Conservation (phyloP, 164 flowering plant genomes). For the Chimonanthus praecox region DNA sequence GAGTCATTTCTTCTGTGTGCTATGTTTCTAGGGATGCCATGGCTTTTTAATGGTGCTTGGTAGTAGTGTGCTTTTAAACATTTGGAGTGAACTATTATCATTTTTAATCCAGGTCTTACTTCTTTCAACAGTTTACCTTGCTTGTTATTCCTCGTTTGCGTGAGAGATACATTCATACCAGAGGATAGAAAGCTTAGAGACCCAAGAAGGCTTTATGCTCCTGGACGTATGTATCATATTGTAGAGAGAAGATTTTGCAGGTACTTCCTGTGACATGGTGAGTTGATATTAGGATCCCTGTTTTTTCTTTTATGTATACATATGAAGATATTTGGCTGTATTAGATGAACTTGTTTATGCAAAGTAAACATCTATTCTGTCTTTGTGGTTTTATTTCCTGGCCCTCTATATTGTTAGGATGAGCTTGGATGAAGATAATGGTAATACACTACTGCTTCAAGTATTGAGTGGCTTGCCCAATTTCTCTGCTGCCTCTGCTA, state of each 20-base stretch:
- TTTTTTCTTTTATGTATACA: not conserved
- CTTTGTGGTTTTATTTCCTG: too few species aligned
- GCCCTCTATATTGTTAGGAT: too few species aligned
- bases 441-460: too few species aligned
- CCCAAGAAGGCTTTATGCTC: conserved; percentile 91
- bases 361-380: too few species aligned
- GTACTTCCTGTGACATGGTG: conserved; percentile 26
- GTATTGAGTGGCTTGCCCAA: too few species aligned
- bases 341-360: too few species aligned
- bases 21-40: not conserved
- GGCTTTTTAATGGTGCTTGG: not conserved
- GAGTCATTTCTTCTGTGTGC: conserved; percentile 10
- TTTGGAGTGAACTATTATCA: conserved; percentile 26
- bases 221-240: conserved; percentile 92
- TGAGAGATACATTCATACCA: conserved; percentile 91
- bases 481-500: too few species aligned
- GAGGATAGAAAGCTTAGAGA: conserved; percentile 83
- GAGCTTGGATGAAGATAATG: too few species aligned
- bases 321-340: too few species aligned
- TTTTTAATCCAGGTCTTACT: conserved; percentile 56
- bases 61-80: conserved; percentile 2
- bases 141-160: conserved; percentile 65
- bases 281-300: not conserved
- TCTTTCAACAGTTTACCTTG: conserved; percentile 96
- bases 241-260: conserved; percentile 95